Evolutionary conservation across 2,329 filamentous ascomycete species (phyloP).

Genomic region (Aspergillus sojae): DNA sequence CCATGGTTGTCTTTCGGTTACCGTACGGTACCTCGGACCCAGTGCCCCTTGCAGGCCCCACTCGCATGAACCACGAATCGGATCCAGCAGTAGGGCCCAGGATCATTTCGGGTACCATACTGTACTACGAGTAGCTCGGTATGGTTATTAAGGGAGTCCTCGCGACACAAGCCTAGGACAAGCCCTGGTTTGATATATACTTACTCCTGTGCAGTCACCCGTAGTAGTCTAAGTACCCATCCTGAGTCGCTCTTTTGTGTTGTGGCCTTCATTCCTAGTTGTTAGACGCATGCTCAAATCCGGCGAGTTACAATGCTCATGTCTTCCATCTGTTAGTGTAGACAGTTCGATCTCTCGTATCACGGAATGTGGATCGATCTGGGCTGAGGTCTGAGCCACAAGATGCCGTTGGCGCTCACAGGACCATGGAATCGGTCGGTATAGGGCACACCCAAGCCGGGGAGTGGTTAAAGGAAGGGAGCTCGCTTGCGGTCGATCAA

Average conservation of each 20-base stretch:
- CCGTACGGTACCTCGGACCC: constrained; percentile 21
- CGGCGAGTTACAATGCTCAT: background rate
- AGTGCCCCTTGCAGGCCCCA: constrained; percentile 24
- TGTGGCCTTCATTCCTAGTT: background rate
- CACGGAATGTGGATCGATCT: constrained; percentile 20
- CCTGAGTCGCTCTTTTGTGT: background rate
- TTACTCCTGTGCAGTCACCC: background rate
- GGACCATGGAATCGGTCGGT: background rate
- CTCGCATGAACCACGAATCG: constrained; percentile 17
- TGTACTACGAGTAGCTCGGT: background rate
- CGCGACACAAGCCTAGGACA: background rate
- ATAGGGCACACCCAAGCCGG: background rate
- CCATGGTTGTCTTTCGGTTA: constrained; percentile 18
- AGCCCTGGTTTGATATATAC: background rate
- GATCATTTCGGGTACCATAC: constrained; percentile 17
- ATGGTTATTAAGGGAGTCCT: background rate
- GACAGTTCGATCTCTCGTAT: constrained; percentile 9
- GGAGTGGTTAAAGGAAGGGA: background rate
- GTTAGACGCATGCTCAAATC: background rate
- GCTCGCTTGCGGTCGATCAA: background rate
- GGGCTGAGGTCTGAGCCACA: constrained; percentile 15
- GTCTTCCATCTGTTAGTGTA: background rate
- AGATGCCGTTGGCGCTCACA: background rate
- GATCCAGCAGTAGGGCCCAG: constrained; percentile 9
- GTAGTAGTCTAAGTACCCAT: background rate